Evolutionary conservation across 352 stramenopile species (phyloP), one percentile per base, ranked within the genome.

Genomic region (Pythium rhizo-oryzae): DNA sequence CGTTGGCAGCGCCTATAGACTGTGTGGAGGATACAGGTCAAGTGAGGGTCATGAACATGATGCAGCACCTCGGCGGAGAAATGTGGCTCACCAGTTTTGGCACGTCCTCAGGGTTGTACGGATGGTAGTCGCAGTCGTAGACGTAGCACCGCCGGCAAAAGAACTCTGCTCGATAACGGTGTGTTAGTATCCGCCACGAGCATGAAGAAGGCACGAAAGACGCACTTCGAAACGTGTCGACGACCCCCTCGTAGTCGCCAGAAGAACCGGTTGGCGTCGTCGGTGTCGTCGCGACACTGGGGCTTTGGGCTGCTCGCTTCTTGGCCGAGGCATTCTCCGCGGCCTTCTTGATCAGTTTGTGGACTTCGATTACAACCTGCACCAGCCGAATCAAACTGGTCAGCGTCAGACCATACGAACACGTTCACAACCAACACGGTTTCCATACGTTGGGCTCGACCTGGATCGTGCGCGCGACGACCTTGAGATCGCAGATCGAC

Each of bases 81-180:
- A n/a, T n/a, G n/a, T n/a, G n/a, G n/a, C 67, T n/a, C 56, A 90
- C 85, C 57, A 94, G 76, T 62, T 87, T 84, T 0, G 84, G 78
- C 1, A 81, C 68, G 30, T 86, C 81, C 6, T 74, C 25, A 24
- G 80, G 90, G 47, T 69, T 57, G 46, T 64, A 60, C 9, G 82
- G 84, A 59, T 95, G 87, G 59, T 94, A 93, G 62, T 95, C 82
- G 53, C 87, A 95, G 68, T 95, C 87, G 57, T 95, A 95, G 18
- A 89, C 78, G 67, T 88, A 93, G 67, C 87, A 95, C n/a, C 81
- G 72, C 28, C 85, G 77, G 65, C 87, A 95, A 43, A 94, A 92
- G 33, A 95, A 74, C 52, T 41, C 35, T 41, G 35, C 13, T 3
- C 8, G 12, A n/a, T 16, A 41, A 16, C 35, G 12, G 12, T 16